These are phyloP conservation scores for Cucurbita argyrosperma DNA, from an alignment of 306 rosid genomes.

Conservation along the genomic window DNA sequence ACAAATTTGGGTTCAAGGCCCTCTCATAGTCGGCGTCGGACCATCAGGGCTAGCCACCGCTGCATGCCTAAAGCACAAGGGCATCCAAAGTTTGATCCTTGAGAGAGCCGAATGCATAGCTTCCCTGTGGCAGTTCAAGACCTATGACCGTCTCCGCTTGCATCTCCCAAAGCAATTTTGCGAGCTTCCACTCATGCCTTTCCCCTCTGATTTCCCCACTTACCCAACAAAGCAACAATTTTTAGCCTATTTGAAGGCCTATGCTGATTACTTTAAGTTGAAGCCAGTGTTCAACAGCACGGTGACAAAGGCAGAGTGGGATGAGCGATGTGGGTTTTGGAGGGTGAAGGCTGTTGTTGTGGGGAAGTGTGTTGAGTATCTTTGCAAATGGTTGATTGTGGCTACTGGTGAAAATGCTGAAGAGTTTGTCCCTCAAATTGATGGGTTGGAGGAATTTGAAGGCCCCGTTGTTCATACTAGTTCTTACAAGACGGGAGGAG, in stretches of 20 bases:
- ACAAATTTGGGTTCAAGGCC: constrained; percentile 28
- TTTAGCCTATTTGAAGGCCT: constrained; percentile 34
- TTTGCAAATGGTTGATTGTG: constrained; percentile 53
- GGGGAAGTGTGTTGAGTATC: constrained; percentile 18
- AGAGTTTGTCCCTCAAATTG: constrained; percentile 43
- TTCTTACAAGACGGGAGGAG: constrained; percentile 49
- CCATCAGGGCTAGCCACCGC: constrained; percentile 89
- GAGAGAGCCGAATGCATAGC: constrained; percentile 69
- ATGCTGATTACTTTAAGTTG: constrained; percentile 40
- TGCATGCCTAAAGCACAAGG: constrained; percentile 71
- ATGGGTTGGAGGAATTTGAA: constrained; percentile 41
- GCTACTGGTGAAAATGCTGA: constrained; percentile 92
- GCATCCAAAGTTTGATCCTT: constrained; percentile 47
- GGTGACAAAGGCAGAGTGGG: constrained; percentile 49
- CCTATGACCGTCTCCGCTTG: constrained; percentile 79
- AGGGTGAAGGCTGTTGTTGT: neutral
- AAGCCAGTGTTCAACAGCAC: constrained; percentile 33
- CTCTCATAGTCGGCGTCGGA: constrained; percentile 87
- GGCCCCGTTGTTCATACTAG: constrained; percentile 63
- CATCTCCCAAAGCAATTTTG: constrained; percentile 91
- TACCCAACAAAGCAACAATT: constrained; percentile 84
- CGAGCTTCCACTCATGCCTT: constrained; percentile 62
- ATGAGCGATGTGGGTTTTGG: constrained; percentile 30
- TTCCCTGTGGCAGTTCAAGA: constrained; percentile 72
- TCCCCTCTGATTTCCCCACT: constrained; percentile 58